Evolutionary conservation across 2,329 filamentous ascomycete genomes (phyloP), one percentile per base, ranked within the genome.

Genomic region (Microascus cirrosus): DNA sequence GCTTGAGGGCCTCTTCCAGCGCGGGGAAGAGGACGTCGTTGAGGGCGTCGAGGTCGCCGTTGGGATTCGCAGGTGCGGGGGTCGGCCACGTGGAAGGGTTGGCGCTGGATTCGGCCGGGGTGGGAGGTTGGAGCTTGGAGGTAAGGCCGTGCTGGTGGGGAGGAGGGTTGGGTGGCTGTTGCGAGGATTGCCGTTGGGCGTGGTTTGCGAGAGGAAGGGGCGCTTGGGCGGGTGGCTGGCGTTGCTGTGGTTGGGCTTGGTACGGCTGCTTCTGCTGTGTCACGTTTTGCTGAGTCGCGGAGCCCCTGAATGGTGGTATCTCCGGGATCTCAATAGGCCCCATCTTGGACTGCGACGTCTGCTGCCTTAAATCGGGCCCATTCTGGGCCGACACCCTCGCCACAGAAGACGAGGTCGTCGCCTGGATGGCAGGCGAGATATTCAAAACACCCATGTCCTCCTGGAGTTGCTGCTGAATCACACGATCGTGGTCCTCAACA

Each of bases 21-120:
- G 94, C 93, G 0, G 94, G 94, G 61, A 97, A 85, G 42, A 99
- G 90, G 55, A 99, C 93, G 63, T 93, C 90, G 66, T 87, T 90
- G 1, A 96, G 79, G 2, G 92, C 91, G 57, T 95, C 94, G 24
- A 95, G 80, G 59, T 95, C 88, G 13, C 81, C 84, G 58, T 83
- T 81, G 25, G 81, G 71, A 60, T 81, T 83, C 2, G 77, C 67
- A 0, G 83, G 80, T 1, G 81, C 77, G 7, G 77, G 78, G 25
- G 78, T 75, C 3, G 82, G 83, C 64, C 84, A 84, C 2, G 79
- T 73, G 12, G 77, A 73, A 3, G 77, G 73, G 18, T 75, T 66
- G 1, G 63, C 34, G 48, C 55, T 58, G 4, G 67, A 65, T 13
- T 73, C 72, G 1, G 67, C 64, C 15, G 64, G 63, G 1, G 63